A percentile compares a stretch with the other conserved stretches of the same genome.
Evolutionary conservation across 2,329 filamentous ascomycete species (phyloP).

Genomic region (Phoma herbarum): DNA sequence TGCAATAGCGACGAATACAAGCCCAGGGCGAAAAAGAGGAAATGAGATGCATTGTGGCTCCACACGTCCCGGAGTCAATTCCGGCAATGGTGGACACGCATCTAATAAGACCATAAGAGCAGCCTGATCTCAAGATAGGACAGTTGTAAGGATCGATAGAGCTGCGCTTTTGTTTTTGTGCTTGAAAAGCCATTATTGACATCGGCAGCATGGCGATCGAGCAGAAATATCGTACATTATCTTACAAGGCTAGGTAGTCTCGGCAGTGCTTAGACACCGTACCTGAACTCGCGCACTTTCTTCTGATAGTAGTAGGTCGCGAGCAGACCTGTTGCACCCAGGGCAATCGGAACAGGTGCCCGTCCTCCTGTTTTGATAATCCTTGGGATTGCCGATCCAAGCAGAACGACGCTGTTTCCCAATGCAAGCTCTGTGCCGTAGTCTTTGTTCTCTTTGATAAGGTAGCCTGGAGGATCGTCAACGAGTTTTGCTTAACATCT

Average conservation of each 20-base stretch:
- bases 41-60: neutral
- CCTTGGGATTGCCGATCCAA: conserved; percentile 37
- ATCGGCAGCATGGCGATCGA: neutral
- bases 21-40: neutral
- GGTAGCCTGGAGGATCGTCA: conserved; percentile 28
- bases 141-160: neutral
- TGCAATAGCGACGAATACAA: neutral
- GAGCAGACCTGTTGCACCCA: conserved; percentile 36
- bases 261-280: conserved; percentile 29
- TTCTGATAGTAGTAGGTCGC: conserved; percentile 43
- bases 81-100: neutral
- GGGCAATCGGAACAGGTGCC: conserved; percentile 39
- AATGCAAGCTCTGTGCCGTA: conserved; percentile 42
- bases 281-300: conserved; percentile 43
- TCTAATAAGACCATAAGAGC: neutral
- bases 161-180: neutral
- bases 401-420: conserved; percentile 36
- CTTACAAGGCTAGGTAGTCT: neutral
- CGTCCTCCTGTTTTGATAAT: conserved; percentile 41
- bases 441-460: conserved; percentile 42
- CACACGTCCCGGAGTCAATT: neutral
- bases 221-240: conserved; percentile 2
- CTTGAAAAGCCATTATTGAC: neutral
- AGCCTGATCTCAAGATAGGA: neutral
- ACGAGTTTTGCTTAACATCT: neutral